These are phyloP conservation scores for Breynia disticha DNA, from an alignment of 441 rosid species.

Conservation along the genomic window DNA sequence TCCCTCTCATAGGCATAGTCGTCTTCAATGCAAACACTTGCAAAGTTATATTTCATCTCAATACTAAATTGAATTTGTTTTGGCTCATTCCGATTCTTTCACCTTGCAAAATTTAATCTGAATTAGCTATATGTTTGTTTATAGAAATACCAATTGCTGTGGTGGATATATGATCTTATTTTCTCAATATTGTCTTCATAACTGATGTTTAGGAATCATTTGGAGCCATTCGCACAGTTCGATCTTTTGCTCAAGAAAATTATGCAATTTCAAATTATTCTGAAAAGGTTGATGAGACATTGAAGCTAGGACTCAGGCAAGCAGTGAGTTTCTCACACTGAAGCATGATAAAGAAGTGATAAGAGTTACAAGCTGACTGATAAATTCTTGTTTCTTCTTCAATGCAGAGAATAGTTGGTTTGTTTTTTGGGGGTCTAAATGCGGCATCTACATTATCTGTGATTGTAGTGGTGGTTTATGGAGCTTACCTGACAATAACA, in stretches of 20 bases:
- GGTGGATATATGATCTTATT: no score
- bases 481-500: constrained; percentile 73
- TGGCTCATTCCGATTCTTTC: no score
- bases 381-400: constrained; percentile 4
- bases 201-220: constrained; percentile 52
- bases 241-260: constrained; percentile 88
- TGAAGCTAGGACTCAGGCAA: constrained; percentile 78
- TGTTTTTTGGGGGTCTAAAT: constrained; percentile 77
- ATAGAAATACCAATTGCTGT: not conserved
- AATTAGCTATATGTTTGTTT: not conserved
- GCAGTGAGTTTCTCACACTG: constrained; percentile 47
- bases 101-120: not conserved
- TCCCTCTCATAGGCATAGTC: not conserved
- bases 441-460: constrained; percentile 89
- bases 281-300: constrained; percentile 75
- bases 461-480: constrained; percentile 75
- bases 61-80: no score
- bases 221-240: constrained; percentile 89
- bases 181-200: not conserved
- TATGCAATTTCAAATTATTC: constrained; percentile 64
- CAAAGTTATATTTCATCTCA: no score
- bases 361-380: not conserved
- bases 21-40: not conserved
- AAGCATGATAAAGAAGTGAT: not conserved
- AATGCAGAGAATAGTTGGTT: constrained; percentile 59